phyloP scores from a whole-genome alignment of 2,329 filamentous ascomycete genomes.

The Ophiosphaerella narmari region DNA sequence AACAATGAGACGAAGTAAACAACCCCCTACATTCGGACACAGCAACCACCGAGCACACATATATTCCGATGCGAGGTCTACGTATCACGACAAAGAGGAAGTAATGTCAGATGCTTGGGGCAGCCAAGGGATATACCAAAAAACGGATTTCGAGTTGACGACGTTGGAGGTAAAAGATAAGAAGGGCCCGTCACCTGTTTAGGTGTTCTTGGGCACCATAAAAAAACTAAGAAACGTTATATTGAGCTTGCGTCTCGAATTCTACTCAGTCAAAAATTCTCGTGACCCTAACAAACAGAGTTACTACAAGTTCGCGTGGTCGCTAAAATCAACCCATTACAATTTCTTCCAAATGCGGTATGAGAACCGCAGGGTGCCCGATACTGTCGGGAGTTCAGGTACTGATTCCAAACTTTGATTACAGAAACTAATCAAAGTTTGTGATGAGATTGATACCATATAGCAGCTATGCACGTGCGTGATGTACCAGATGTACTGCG shows the following conservation, averaged over 20 bases:
- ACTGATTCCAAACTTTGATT: no score
- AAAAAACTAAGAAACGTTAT: no score
- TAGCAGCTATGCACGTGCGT: no score
- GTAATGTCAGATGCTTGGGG: conserved; percentile 25
- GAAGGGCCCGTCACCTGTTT: conserved; percentile 8
- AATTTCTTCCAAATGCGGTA: no score
- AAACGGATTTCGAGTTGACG: conserved; percentile 30
- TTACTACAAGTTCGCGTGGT: no score
- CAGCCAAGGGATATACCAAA: conserved; percentile 30
- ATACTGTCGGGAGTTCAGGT: no score
- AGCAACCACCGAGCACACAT: conserved; percentile 24
- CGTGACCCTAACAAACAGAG: no score
- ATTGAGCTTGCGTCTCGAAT: not conserved
- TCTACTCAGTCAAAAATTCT: not conserved
- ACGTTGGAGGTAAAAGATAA: conserved; percentile 18
- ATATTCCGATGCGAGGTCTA: conserved; percentile 25
- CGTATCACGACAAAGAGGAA: conserved; percentile 18
- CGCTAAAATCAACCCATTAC: no score
- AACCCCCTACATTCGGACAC: conserved; percentile 1
- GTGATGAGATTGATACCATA: no score
- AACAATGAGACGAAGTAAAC: conserved; percentile 21
- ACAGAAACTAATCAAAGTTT: no score
- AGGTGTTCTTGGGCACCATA: not conserved
- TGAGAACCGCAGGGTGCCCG: no score
- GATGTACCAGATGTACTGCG: no score